Percentiles rank a stretch among this genome's conserved stretches.
Conservation (phyloP, 2,329 filamentous ascomycete genomes). For the Colletotrichum ledebouriae region DNA sequence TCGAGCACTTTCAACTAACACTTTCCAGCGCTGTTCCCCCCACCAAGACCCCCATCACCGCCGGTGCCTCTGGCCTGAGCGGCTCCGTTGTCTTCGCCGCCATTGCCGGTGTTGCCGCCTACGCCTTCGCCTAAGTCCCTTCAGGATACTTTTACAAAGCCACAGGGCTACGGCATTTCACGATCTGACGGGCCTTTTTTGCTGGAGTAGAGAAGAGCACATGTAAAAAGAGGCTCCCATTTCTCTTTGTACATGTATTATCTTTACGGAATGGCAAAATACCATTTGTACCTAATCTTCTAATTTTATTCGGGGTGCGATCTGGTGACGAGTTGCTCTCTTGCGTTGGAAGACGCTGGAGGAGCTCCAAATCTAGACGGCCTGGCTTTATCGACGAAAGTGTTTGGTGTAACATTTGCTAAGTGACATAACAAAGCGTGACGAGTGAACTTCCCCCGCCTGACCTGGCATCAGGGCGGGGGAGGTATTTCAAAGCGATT, state of each 20-base stretch:
- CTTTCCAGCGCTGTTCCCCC: slow-evolving; percentile 44
- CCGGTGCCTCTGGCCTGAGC: slow-evolving; percentile 66
- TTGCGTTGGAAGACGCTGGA: slow-evolving; percentile 25
- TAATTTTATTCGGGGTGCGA: slow-evolving; percentile 54
- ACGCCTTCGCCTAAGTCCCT: slow-evolving; percentile 66
- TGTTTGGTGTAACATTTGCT: slow-evolving; percentile 26
- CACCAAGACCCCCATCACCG: slow-evolving; percentile 57
- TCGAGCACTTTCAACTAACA: slow-evolving; percentile 38
- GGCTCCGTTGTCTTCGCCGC: slow-evolving; percentile 69
- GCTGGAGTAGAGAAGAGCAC: slow-evolving; percentile 36
- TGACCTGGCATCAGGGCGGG: neutral
- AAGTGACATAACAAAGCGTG: slow-evolving; percentile 19
- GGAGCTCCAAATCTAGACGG: slow-evolving; percentile 2
- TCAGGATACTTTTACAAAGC: slow-evolving; percentile 52
- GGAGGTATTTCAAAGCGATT: neutral
- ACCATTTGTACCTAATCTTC: slow-evolving; percentile 61
- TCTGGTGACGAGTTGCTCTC: neutral
- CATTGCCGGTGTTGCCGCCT: slow-evolving; percentile 66
- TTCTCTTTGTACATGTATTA: slow-evolving; percentile 45
- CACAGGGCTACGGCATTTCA: slow-evolving; percentile 56
- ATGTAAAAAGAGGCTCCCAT: slow-evolving; percentile 50
- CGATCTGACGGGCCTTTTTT: slow-evolving; percentile 50
- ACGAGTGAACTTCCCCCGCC: neutral
- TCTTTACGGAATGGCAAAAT: slow-evolving; percentile 46
- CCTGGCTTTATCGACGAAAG: slow-evolving; percentile 42